Evolutionary conservation across 2,329 filamentous ascomycete species (phyloP).

Genomic region (Moelleriella libera): DNA sequence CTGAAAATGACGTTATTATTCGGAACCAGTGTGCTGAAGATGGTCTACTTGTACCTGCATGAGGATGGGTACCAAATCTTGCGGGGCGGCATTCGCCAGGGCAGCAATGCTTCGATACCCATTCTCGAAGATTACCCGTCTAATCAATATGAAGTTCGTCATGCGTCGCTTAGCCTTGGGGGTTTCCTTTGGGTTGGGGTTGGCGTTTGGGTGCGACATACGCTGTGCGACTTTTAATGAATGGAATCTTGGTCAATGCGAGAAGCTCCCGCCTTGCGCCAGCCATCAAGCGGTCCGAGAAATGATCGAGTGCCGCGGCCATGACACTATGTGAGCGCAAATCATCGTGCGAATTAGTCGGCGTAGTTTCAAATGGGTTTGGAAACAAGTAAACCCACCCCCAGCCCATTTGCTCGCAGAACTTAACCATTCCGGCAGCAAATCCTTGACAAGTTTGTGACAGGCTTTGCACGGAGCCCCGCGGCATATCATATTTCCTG

Average conservation of each 20-base stretch:
- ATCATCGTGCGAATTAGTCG: too few species aligned
- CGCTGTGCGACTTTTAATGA: constrained; percentile 65
- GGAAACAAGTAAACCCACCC: constrained; percentile 25
- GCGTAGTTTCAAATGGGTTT: not conserved
- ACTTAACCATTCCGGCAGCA: constrained; percentile 66
- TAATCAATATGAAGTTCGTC: not conserved
- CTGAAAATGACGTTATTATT: constrained; percentile 16
- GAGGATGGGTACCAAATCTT: constrained; percentile 56
- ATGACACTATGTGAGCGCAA: constrained; percentile 35
- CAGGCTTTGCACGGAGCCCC: constrained; percentile 57
- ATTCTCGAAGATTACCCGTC: constrained; percentile 54
- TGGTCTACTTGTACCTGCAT: constrained; percentile 39
- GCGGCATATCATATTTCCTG: constrained; percentile 53
- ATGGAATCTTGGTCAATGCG: constrained; percentile 56
- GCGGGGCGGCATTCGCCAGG: constrained; percentile 54
- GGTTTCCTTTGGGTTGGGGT: not conserved
- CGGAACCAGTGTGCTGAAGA: too few species aligned
- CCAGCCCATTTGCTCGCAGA: constrained; percentile 67
- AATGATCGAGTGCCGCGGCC: constrained; percentile 59
- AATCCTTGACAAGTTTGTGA: constrained; percentile 67
- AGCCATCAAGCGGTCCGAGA: constrained; percentile 58
- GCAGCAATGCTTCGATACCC: constrained; percentile 55
- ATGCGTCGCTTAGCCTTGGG: too few species aligned
- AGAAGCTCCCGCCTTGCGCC: constrained; percentile 59
- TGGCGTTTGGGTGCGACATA: constrained; percentile 14